Percentiles rank a stretch among this genome's conserved stretches.
Conservation (phyloP, 148 eudicot species). For the Silene conica region DNA sequence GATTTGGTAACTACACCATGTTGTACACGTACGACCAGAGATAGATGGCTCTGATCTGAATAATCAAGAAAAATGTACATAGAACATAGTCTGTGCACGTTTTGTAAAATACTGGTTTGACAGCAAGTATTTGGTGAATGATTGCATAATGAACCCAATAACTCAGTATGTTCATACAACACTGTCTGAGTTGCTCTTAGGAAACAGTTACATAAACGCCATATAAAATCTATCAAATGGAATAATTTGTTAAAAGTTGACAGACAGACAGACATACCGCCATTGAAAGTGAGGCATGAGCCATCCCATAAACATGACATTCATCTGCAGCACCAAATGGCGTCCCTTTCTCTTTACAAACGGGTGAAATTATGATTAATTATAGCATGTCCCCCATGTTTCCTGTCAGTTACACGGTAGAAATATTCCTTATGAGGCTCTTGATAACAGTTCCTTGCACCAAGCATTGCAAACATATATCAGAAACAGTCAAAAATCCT, state of each 20-base stretch:
- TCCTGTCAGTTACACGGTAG: constrained; percentile 35
- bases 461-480: too few species aligned
- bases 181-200: not conserved
- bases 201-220: not conserved
- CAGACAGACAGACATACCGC: constrained; percentile 69
- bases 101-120: not conserved
- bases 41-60: constrained; percentile 76
- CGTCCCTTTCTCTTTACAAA: constrained; percentile 72
- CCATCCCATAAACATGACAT: constrained; percentile 57
- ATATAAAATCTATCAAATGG: not conserved
- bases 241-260: not conserved
- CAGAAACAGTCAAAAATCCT: too few species aligned
- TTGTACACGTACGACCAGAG: constrained; percentile 81
- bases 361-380: constrained; percentile 78
- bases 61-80: not conserved
- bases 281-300: constrained; percentile 86
- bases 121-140: too few species aligned
- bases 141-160: too few species aligned
- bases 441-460: not conserved
- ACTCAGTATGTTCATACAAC: too few species aligned
- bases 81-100: not conserved
- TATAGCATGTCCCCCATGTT: constrained; percentile 70
- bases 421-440: not conserved
- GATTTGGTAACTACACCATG: constrained; percentile 54
- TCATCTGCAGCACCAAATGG: constrained; percentile 67